These are phyloP conservation scores for Candida dajiaensis DNA, from an alignment of 805 yeast species.

Conservation along the genomic window DNA sequence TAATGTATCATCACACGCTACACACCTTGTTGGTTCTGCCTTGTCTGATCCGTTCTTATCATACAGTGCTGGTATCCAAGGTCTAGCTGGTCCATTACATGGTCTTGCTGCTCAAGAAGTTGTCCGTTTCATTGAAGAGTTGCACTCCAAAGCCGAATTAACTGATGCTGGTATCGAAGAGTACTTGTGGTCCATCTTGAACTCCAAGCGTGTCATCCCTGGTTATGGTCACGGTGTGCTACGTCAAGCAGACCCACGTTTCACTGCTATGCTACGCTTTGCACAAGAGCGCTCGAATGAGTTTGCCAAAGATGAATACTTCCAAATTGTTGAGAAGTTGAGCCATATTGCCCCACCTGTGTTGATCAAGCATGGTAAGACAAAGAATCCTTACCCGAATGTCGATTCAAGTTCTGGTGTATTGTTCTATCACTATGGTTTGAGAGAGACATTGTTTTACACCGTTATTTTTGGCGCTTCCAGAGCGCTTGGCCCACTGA, in stretches of 20 bases:
- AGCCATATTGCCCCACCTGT: conserved; percentile 72
- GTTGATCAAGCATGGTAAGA: conserved; percentile 72
- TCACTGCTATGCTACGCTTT: conserved; percentile 66
- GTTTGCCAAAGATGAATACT: conserved; percentile 57
- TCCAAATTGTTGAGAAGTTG: conserved; percentile 59
- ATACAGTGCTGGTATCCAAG: conserved; percentile 73
- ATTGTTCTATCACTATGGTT: conserved; percentile 72
- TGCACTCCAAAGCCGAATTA: conserved; percentile 42
- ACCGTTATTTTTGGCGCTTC: conserved; percentile 82
- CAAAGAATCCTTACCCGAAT: conserved; percentile 82
- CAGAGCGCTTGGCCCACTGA: conserved; percentile 72
- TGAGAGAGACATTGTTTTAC: conserved; percentile 66
- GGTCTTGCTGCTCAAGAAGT: conserved; percentile 87
- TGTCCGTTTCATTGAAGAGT: conserved; percentile 61
- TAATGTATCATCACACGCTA: conserved; percentile 75
- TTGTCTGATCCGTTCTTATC: conserved; percentile 71
- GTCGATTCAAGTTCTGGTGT: conserved; percentile 80
- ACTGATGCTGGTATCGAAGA: conserved; percentile 47
- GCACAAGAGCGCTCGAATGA: conserved; percentile 46
- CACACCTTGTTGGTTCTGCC: conserved; percentile 80
- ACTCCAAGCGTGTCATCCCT: conserved; percentile 74
- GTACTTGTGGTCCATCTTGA: conserved; percentile 66
- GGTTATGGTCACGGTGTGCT: conserved; percentile 88
- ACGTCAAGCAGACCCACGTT: conserved; percentile 79
- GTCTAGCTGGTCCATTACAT: conserved; percentile 83